Conservation (phyloP, 768 basidiomycete genomes). For the Rickenella mellea region DNA sequence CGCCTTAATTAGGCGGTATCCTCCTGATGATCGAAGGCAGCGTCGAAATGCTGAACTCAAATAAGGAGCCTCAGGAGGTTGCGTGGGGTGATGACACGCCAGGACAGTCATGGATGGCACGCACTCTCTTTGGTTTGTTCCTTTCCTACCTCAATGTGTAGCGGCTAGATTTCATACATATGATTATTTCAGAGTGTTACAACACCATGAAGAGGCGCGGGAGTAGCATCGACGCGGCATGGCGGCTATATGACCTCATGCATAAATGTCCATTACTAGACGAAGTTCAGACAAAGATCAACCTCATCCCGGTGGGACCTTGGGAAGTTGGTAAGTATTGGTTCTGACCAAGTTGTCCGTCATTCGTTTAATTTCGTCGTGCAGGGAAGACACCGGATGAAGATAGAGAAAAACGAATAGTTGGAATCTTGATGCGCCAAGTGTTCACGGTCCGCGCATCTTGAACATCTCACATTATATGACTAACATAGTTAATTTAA, state of each 20-base stretch:
- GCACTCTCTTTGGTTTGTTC: background rate
- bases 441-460: background rate
- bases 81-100: background rate
- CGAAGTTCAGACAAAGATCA: background rate
- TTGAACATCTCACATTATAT: background rate
- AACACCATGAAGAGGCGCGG: constrained; percentile 1
- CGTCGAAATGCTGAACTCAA: background rate
- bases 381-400: background rate
- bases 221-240: background rate
- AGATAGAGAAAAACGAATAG: background rate
- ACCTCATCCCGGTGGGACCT: background rate
- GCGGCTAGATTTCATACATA: background rate
- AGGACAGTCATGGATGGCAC: background rate
- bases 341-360: background rate
- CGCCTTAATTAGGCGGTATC: background rate
- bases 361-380: background rate
- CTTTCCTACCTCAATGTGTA: background rate
- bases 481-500: background rate
- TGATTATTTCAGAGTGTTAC: background rate
- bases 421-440: background rate
- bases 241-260: background rate
- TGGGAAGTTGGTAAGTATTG: background rate
- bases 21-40: background rate
- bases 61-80: background rate
- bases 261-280: background rate